A percentile compares a stretch with the other conserved stretches of the same genome.
Conservation (phyloP, 1,284 basidiomycete genomes). For the Exobasidium cylindrosporum region DNA sequence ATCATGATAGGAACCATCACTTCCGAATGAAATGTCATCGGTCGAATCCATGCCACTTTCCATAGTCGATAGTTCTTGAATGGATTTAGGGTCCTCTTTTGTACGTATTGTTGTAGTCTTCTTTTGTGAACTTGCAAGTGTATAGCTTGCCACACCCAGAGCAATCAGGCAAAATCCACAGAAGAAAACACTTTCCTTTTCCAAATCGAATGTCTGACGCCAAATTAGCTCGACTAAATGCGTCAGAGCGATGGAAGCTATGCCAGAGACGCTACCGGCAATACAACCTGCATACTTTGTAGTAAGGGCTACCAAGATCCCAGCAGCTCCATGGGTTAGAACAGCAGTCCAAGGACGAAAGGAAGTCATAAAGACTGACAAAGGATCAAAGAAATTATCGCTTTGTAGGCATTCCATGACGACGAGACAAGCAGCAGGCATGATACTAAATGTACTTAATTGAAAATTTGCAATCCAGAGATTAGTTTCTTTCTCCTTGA, state of each 20-base stretch:
- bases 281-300: slow-evolving; percentile 1
- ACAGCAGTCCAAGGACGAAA: not conserved
- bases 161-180: too few relatives aligned
- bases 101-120: too few relatives aligned
- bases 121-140: too few relatives aligned
- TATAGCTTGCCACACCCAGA: too few relatives aligned
- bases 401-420: not conserved
- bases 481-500: not conserved
- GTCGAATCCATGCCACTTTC: too few relatives aligned
- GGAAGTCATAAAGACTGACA: not conserved
- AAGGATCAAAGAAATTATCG: not conserved
- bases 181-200: too few relatives aligned
- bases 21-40: too few relatives aligned
- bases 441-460: not conserved
- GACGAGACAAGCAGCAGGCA: not conserved
- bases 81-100: too few relatives aligned
- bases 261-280: not conserved
- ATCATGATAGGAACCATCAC: too few relatives aligned
- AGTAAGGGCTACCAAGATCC: not conserved
- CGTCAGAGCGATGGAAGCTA: not conserved
- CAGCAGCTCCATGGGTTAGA: not conserved
- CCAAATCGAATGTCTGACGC: too few relatives aligned
- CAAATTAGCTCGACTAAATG: not conserved
- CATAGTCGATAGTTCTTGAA: too few relatives aligned
- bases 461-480: not conserved